A percentile compares a stretch with the other conserved stretches of the same genome.
Evolutionary conservation across 176 grass and related monocot species (phyloP).

Genomic region (Raddia guianensis): DNA sequence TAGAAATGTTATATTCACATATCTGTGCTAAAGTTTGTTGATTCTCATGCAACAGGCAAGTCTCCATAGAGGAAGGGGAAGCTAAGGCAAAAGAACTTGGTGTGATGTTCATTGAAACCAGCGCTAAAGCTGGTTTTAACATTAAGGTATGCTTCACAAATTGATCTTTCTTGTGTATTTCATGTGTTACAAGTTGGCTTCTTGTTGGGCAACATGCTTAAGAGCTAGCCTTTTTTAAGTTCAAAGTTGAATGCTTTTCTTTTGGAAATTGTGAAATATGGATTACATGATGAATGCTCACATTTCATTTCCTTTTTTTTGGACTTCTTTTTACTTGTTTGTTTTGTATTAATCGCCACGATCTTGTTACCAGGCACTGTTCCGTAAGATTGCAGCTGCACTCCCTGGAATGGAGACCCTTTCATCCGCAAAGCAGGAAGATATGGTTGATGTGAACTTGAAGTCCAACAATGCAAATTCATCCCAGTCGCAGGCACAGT

Average conservation of each 20-base stretch:
- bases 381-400: conserved; percentile 96
- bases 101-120: conserved; percentile 99
- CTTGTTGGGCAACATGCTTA: background rate
- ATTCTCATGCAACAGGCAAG: conserved; percentile 76
- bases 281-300: background rate
- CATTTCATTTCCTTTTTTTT: background rate
- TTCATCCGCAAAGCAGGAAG: conserved; percentile 92
- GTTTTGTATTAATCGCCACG: conserved; percentile 23
- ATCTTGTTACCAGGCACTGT: conserved; percentile 64
- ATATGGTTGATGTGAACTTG: conserved; percentile 96
- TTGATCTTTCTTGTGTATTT: conserved; percentile 27
- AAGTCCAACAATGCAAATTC: conserved; percentile 71
- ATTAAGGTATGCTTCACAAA: conserved; percentile 73
- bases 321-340: conserved; percentile 11
- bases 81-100: conserved; percentile 89
- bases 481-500: conserved; percentile 73
- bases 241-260: background rate
- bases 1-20: background rate
- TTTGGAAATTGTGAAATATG: background rate
- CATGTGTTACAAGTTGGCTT: background rate
- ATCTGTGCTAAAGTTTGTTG: conserved; percentile 34
- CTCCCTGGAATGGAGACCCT: conserved; percentile 96
- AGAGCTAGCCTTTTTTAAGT: conserved; percentile 11
- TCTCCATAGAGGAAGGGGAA: conserved; percentile 98
- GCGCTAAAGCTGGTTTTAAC: conserved; percentile 99